Evolutionary conservation across 805 yeast species (phyloP).

Genomic region (Candida sonorensis): DNA sequence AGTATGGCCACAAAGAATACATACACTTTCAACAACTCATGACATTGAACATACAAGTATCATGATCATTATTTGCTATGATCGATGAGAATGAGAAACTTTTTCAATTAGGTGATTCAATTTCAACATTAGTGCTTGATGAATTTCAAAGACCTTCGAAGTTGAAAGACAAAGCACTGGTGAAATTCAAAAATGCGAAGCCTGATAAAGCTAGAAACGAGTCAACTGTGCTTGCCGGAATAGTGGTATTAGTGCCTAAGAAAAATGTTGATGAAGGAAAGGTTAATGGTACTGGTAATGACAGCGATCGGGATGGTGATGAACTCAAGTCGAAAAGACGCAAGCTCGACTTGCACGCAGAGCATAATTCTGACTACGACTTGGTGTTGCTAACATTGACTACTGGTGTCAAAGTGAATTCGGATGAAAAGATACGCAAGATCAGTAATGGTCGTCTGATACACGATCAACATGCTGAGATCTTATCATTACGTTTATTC

Average conservation of each 20-base stretch:
- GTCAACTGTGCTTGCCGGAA: slow-evolving; percentile 80
- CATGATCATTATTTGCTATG: no score
- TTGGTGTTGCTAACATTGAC: slow-evolving; percentile 43
- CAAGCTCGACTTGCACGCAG: slow-evolving; percentile 1
- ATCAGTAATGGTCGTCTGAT: slow-evolving; percentile 47
- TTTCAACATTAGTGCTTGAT: slow-evolving; percentile 9
- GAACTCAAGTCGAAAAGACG: slow-evolving; percentile 2
- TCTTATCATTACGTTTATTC: slow-evolving; percentile 63
- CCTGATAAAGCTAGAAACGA: slow-evolving; percentile 57
- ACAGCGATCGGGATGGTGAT: slow-evolving; percentile 10
- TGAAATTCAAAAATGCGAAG: slow-evolving; percentile 25
- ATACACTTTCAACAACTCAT: no score
- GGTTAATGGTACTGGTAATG: not conserved
- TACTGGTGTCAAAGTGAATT: slow-evolving; percentile 80
- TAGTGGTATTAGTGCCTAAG: slow-evolving; percentile 38
- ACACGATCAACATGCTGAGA: slow-evolving; percentile 91
- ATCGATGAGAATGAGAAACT: slow-evolving; percentile 1
- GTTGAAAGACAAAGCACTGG: slow-evolving; percentile 5
- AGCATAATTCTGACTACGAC: slow-evolving; percentile 4
- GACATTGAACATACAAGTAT: no score
- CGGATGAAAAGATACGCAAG: slow-evolving; percentile 39
- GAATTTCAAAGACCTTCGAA: slow-evolving; percentile 10
- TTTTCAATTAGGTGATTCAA: slow-evolving; percentile 8
- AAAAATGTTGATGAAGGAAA: no score
- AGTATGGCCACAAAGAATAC: no score